These are phyloP conservation scores for Begonia peltatifolia DNA, from an alignment of 306 rosid species.

Conservation along the genomic window DNA sequence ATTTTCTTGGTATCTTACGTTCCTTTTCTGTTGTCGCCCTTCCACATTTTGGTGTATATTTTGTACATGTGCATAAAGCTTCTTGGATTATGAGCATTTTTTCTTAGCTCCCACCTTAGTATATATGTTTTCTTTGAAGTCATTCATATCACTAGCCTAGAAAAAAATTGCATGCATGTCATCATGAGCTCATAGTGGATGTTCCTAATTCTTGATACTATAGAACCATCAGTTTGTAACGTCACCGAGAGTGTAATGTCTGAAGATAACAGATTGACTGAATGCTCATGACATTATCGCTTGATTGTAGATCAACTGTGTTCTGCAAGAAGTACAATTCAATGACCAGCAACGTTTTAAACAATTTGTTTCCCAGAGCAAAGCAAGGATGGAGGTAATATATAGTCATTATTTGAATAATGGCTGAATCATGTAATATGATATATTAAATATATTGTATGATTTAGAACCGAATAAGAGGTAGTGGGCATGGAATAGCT, in stretches of 20 bases:
- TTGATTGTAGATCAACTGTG: slow-evolving; percentile 48
- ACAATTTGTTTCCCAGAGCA: slow-evolving; percentile 93
- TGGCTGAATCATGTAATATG: not conserved
- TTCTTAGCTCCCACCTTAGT: too few species aligned
- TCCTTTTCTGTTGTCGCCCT: too few species aligned
- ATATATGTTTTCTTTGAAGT: too few species aligned
- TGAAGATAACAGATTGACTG: slow-evolving; percentile 12
- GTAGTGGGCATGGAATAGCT: slow-evolving; percentile 92
- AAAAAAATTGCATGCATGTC: too few species aligned
- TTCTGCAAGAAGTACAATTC: slow-evolving; percentile 92
- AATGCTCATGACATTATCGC: slow-evolving; percentile 9
- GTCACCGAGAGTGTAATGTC: not conserved
- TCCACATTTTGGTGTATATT: too few species aligned
- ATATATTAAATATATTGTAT: not conserved
- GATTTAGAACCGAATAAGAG: slow-evolving; percentile 83
- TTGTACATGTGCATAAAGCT: too few species aligned
- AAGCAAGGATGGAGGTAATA: slow-evolving; percentile 90
- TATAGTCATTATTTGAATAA: not conserved
- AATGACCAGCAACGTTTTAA: slow-evolving; percentile 94
- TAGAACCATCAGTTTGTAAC: not conserved
- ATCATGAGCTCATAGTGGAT: too few species aligned
- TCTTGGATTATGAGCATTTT: too few species aligned
- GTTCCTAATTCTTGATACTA: too few species aligned
- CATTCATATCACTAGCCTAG: too few species aligned
- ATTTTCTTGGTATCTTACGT: too few species aligned